These are phyloP conservation scores for Beauveria brongniartii DNA, from an alignment of 2,329 filamentous ascomycete species.

Conservation along the genomic window DNA sequence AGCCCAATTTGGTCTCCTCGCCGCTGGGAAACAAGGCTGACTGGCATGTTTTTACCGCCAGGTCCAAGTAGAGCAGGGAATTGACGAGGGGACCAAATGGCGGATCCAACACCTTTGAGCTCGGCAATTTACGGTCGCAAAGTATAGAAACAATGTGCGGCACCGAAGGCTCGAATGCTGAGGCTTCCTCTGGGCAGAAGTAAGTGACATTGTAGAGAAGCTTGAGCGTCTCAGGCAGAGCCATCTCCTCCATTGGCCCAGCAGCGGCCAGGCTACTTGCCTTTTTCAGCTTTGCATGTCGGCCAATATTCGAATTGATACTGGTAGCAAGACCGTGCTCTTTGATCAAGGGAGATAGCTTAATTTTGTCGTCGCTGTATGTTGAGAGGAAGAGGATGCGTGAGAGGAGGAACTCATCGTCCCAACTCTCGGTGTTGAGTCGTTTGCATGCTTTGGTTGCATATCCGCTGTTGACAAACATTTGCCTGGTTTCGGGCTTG, in stretches of 20 bases:
- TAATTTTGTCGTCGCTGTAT: conserved; percentile 40
- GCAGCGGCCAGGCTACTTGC: conserved; percentile 23
- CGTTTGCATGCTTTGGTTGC: conserved; percentile 57
- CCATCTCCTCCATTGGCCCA: conserved; percentile 66
- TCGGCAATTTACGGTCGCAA: conserved; percentile 46
- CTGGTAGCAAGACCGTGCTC: conserved; percentile 39
- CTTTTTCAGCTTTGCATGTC: conserved; percentile 50
- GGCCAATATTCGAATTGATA: conserved; percentile 60
- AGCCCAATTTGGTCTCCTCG: conserved; percentile 50
- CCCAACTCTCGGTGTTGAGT: conserved; percentile 63
- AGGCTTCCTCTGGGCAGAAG: conserved; percentile 54
- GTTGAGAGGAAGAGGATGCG: conserved; percentile 37
- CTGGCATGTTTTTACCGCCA: conserved; percentile 46
- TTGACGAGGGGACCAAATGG: conserved; percentile 70
- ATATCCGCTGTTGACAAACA: conserved; percentile 39
- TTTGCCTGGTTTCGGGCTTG: conserved; percentile 35
- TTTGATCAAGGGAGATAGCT: conserved; percentile 39
- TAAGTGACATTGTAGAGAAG: conserved; percentile 84
- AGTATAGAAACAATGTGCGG: conserved; percentile 65
- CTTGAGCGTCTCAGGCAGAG: conserved; percentile 76
- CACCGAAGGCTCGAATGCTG: conserved; percentile 59
- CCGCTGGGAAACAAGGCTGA: conserved; percentile 58
- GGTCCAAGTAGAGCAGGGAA: conserved; percentile 69
- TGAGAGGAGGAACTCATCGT: conserved; percentile 74
- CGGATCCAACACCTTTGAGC: conserved; percentile 60